Evolutionary conservation across 768 basidiomycete genomes (phyloP), one percentile per base, ranked within the genome.

Genomic region (Gloeopeniophorella convolvens): DNA sequence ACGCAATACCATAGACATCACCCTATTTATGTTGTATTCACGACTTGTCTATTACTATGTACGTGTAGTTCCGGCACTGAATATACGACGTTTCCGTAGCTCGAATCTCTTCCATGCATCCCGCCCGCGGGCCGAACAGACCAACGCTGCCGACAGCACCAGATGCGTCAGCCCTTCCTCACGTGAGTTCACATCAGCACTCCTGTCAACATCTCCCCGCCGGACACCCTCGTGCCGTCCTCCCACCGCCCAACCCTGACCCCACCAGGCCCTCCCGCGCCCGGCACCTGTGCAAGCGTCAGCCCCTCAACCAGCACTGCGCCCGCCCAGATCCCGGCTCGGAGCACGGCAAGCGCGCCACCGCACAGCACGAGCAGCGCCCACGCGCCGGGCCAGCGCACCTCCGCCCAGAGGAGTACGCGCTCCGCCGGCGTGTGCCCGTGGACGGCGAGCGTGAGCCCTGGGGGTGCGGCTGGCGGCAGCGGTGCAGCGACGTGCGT

Each of bases 161-260:
- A n/a, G n/a, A n/a, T n/a, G n/a, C n/a, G n/a, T n/a, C n/a, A n/a
- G n/a, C n/a, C n/a, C n/a, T n/a, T n/a, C n/a, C n/a, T n/a, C n/a
- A n/a, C n/a, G n/a, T n/a, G n/a, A n/a, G n/a, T n/a, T 54, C 52
- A 54, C 42, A 47, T 54, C 41, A 54, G 48, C 24, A 54, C 37
- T 6, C 46, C 52, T 15, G 42, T 24, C 21, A 54, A 28, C 9
- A 53, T 28, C 9, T 53, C 51, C 15, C 42, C 7, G 3, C 51
- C 51, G 13, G 51, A 53, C 41, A 53, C 46, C 16, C 45, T 53
- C 35, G 33, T n/a, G 18, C 42, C 51, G 1, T 53, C 46, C 6
- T 53, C 51, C 51, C 51, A 53, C 35, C 46, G 34, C n/a, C 51
- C 51, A 6, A 53, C 33, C 46, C 42, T 48, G 2, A 53, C 46